Conservation (phyloP, 192 early-diverging fungal species). For the Piromyces sp. region DNA sequence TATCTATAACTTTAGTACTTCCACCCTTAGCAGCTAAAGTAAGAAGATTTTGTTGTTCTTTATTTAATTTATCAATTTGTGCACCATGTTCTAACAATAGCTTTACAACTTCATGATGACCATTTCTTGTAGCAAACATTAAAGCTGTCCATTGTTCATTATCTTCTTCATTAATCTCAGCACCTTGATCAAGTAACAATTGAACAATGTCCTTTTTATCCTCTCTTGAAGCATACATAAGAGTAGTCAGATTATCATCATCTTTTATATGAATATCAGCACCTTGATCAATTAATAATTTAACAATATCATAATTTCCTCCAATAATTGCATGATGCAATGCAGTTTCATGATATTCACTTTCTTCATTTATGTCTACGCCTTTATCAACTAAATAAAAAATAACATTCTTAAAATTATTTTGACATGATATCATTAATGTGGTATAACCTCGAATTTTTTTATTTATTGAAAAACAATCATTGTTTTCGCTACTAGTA, state of each 20-base stretch:
- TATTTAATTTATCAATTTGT: background rate
- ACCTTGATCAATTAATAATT: background rate
- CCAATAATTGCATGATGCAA: background rate
- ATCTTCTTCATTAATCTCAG: background rate
- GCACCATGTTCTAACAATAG: background rate
- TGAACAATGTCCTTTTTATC: background rate
- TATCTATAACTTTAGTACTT: background rate
- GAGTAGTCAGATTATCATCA: background rate
- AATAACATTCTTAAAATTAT: background rate
- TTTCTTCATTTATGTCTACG: background rate
- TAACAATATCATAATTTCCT: background rate
- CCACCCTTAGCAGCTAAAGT: background rate
- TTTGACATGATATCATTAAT: background rate
- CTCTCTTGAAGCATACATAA: background rate
- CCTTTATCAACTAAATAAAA: background rate
- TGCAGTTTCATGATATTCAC: background rate
- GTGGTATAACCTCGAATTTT: background rate
- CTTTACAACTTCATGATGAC: background rate
- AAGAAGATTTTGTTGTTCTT: background rate
- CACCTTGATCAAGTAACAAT: background rate
- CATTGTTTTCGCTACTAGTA: background rate
- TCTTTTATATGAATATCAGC: background rate
- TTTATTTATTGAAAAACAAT: background rate
- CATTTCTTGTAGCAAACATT: background rate
- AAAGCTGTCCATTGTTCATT: background rate